Base-by-base conservation (phyloP, 1,139 yeast genomes). In the Candida sanyaensis region DNA sequence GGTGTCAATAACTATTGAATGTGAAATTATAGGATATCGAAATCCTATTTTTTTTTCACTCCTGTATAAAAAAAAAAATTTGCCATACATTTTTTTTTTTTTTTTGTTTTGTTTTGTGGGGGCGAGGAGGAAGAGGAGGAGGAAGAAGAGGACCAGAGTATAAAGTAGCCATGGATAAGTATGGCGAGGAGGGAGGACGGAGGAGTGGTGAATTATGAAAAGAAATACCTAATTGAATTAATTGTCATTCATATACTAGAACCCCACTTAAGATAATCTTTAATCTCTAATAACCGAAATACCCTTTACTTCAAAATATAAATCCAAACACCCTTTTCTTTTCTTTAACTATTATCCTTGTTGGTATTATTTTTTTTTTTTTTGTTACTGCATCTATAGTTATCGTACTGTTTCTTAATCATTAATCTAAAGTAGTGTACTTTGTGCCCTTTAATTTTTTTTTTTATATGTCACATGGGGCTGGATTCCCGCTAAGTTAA, bases 21-120 rank as follows among this genome's bases (percentile, higher is more conserved):
- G 41, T 39, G 41, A 39, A 28, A 38, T n/a, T 24, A 24, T 41
- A 41, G 43, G 43, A 41, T 41, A 41, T 31, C 43, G 37, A 41
- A 31, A 32, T 41, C 43, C 43, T 41, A 23, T 32, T 31, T 24
- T 33, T 27, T 30, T 31, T 41, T 23, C 34, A 32, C 10, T 24
- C 33, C 23, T 31, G 37, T 41, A 24, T 36, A 24, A 26, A 32
- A n/a, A 23, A 24, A 26, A 23, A 9, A 12, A n/a, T n/a, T 17
- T 17, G 21, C 36, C 24, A 33, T 21, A 17, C n/a, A 11, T 17
- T 13, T 26, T 37, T 27, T 27, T 38, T 38, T 32, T 29, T 17
- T 17, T 17, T 17, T 17, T 17, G 21, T 17, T 17, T 17, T 17
- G 2, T 17, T 17, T 17, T 17, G 21, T 17, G 21, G 41, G 32